phyloP scores from a whole-genome alignment of 352 stramenopile genomes.

The Globisporangium sylvaticum region DNA sequence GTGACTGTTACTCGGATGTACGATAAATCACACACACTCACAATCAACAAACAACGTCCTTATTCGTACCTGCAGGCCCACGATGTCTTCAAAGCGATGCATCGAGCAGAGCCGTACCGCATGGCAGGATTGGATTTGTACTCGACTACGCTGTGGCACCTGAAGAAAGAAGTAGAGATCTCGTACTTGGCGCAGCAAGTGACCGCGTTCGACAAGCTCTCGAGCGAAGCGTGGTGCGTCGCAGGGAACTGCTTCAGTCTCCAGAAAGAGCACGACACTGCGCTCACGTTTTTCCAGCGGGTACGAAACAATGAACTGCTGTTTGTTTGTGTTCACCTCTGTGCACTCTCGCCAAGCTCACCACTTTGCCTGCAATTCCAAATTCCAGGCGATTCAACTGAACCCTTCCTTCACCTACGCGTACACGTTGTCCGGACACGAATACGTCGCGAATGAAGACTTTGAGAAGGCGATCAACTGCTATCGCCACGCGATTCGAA shows the following conservation, averaged over 20 bases:
- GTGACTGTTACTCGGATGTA: not conserved
- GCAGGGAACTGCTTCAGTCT: conserved; percentile 98
- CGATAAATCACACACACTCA: not conserved
- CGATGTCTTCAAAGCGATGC: conserved; percentile 87
- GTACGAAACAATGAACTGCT: conserved; percentile 22
- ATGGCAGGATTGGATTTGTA: conserved; percentile 94
- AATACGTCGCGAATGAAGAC: conserved; percentile 97
- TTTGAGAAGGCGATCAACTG: conserved; percentile 97
- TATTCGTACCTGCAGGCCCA: conserved; percentile 54
- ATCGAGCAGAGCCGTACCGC: conserved; percentile 87
- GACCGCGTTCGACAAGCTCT: conserved; percentile 91
- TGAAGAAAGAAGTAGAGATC: conserved; percentile 97
- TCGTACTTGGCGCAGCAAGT: conserved; percentile 94
- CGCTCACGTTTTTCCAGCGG: conserved; percentile 95
- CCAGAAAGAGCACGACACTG: conserved; percentile 97
- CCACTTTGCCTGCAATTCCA: not conserved
- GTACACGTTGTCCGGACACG: conserved; percentile 97
- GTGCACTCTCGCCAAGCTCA: not conserved
- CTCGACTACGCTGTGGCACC: conserved; percentile 95
- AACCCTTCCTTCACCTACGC: conserved; percentile 95
- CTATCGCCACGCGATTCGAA: conserved; percentile 93
- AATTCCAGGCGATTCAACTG: conserved; percentile 87
- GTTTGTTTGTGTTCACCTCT: not conserved
- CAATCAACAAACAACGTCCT: not conserved
- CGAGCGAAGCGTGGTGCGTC: conserved; percentile 94